phyloP scores from a whole-genome alignment of 2,329 filamentous ascomycete genomes.

The Ramichloridium luteum region DNA sequence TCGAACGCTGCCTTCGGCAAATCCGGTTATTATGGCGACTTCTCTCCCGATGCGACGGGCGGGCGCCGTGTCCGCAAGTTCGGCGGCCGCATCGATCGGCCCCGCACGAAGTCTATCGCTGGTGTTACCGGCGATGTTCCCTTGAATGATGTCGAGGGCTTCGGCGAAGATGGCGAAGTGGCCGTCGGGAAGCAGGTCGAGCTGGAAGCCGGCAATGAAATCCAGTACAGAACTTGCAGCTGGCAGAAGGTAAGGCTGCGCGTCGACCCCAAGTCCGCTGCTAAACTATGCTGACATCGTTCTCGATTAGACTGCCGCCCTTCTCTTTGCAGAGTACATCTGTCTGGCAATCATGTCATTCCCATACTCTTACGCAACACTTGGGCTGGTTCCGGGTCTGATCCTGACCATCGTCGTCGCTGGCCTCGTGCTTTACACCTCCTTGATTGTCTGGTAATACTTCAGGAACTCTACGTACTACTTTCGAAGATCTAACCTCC shows the following conservation, averaged over 20 bases:
- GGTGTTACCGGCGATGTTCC: conserved; percentile 10
- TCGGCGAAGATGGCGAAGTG: conserved; percentile 28
- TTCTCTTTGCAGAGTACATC: conserved; percentile 93
- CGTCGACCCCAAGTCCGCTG: not conserved
- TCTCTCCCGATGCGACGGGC: too few species aligned
- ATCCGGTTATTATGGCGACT: conserved; percentile 18
- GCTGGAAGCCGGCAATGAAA: conserved; percentile 62
- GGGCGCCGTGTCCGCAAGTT: conserved; percentile 24
- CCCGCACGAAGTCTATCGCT: conserved; percentile 25
- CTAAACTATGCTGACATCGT: conserved; percentile 1
- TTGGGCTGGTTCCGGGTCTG: conserved; percentile 75
- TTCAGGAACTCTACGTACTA: too few species aligned
- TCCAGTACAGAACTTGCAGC: conserved; percentile 85
- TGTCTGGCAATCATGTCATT: conserved; percentile 92
- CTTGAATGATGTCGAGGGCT: conserved; percentile 8
- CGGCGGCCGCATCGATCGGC: conserved; percentile 25
- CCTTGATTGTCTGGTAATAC: conserved; percentile 48
- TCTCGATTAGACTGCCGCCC: conserved; percentile 62
- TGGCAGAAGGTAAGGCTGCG: conserved; percentile 61
- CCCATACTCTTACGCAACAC: conserved; percentile 78
- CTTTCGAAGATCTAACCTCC: too few species aligned
- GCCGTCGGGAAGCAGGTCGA: conserved; percentile 57
- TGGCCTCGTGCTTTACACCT: conserved; percentile 71
- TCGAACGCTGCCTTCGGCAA: conserved; percentile 12
- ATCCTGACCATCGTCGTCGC: conserved; percentile 74